phyloP scores from a whole-genome alignment of 139 green algal species.

The Chlamydomonas schloesseri region DNA sequence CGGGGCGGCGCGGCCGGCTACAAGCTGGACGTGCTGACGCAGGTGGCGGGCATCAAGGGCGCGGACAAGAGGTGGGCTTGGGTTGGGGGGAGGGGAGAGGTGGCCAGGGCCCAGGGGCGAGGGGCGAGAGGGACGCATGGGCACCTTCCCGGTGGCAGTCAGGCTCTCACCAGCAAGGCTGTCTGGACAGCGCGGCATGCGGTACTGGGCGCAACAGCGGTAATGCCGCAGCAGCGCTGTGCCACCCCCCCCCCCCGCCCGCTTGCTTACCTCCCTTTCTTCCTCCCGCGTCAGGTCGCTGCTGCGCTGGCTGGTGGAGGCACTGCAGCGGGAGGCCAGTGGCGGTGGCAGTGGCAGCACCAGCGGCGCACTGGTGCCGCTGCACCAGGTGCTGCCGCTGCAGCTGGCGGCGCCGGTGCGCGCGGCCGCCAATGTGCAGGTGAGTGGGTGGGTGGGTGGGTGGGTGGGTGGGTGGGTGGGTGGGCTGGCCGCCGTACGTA shows the following conservation, averaged over 20 bases:
- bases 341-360: too few relatives aligned
- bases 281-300: constrained; percentile 76
- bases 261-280: too few relatives aligned
- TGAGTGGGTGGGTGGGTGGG: neutral
- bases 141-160: too few relatives aligned
- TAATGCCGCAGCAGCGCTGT: too few relatives aligned
- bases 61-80: constrained; percentile 19
- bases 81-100: neutral
- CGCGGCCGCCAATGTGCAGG: constrained; percentile 72
- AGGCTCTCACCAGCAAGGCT: too few relatives aligned
- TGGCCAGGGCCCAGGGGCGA: neutral
- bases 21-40: constrained; percentile 69
- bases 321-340: constrained; percentile 34
- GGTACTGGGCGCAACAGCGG: too few relatives aligned
- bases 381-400: constrained; percentile 37
- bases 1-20: constrained; percentile 54
- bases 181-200: too few relatives aligned
- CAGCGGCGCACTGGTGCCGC: too few relatives aligned
- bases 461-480: neutral
- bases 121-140: too few relatives aligned
- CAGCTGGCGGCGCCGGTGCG: constrained; percentile 59
- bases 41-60: constrained; percentile 68
- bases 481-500: neutral
- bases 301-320: constrained; percentile 81
- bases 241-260: too few relatives aligned